Base-by-base conservation (phyloP, 2,329 filamentous ascomycete genomes). In the Pyricularia grisea region DNA sequence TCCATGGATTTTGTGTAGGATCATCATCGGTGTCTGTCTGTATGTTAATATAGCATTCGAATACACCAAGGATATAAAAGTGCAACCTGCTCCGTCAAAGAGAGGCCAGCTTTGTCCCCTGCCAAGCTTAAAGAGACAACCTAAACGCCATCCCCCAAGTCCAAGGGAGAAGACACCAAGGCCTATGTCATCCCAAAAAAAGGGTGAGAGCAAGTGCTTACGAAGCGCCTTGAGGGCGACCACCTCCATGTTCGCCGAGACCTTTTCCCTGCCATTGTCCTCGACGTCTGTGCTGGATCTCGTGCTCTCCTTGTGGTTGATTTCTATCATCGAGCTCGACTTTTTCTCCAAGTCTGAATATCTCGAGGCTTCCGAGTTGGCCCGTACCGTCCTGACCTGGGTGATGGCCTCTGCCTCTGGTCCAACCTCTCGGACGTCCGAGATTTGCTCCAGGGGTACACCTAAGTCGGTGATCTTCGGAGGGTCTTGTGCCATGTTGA, bases 1-100 rank as follows among this genome's bases (percentile, higher is more conserved):
- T 73, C 70, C 70, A 73, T 0, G 72, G 72, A 28, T 70, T 73
- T 33, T 72, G 70, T 1, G 70, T 71, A 20, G 72, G 70, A 66
- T 73, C 72, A 31, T 73, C 72, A 58, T 73, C 72, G 23, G 71
- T 69, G 27, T 63, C 60, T 63, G 23, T 14, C 12, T 27, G 11
- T 7, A 27, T 63, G 60, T 63, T 17, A 63, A 27, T 63, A 28
- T 7, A 30, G 25, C 25, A 28, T 27, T 30, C 27, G 2, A 63
- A 3, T 7, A 28, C 1, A 10, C 23, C n/a, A 63, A 63, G 1
- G n/a, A 4, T 17, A 14, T 2, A 17, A 28, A 14, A 28, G 27
- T 28, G 60, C 23, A 17, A 10, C 60, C 60, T 14, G 27, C 27
- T 11, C 23, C 23, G 14, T 42, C 36, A 33, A 33, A 33, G 9